Evolutionary conservation across 2,329 filamentous ascomycete genomes (phyloP), one percentile per base, ranked within the genome.

Genomic region (Trichoderma polysporum): DNA sequence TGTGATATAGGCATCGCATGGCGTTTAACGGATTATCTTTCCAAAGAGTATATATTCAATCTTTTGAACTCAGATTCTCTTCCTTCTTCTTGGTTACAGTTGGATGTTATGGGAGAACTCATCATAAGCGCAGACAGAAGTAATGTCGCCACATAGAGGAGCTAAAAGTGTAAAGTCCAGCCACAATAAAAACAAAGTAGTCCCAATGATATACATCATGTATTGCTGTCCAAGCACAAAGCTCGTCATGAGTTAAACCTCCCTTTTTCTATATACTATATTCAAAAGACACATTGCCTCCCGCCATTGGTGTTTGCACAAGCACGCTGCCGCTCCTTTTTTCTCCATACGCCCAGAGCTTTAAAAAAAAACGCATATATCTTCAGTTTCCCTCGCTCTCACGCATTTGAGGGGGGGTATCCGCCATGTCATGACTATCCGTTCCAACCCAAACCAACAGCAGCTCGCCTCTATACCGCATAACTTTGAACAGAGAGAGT

Each of bases 191-290:
- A 49, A 47, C 0, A 9, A 15, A 12, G 5, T 1, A 22, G 9
- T 33, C n/a, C 27, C 17, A 54, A 22, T 64, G 50, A 64, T 64
- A 35, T 63, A 25, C 35, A 64, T 54, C 57, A 19, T 62, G 47
- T 67, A 67, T 67, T 67, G 58, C 58, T 56, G 33, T 62, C 58
- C 58, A 56, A 57, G 65, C 50, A 27, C 47, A 56, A 31, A 62
- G 65, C 37, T 52, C 29, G 25, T 67, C 49, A 27, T 33, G 39
- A 58, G 52, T 31, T 19, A 45, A 19, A 9, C 6, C 15, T 39
- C 49, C 47, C 45, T 50, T 31, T 41, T 47, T 41, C 31, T 47
- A 58, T 53, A 33, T 22, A 58, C 41, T 50, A 60, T 59, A 66
- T 59, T 53, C 63, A 58, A 65, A 37, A 59, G n/a, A 41, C 45